Percentiles rank a stretch among this genome's conserved stretches.
Conservation (phyloP, 2,329 filamentous ascomycete genomes). For the Neopestalotiopsis clavispora region DNA sequence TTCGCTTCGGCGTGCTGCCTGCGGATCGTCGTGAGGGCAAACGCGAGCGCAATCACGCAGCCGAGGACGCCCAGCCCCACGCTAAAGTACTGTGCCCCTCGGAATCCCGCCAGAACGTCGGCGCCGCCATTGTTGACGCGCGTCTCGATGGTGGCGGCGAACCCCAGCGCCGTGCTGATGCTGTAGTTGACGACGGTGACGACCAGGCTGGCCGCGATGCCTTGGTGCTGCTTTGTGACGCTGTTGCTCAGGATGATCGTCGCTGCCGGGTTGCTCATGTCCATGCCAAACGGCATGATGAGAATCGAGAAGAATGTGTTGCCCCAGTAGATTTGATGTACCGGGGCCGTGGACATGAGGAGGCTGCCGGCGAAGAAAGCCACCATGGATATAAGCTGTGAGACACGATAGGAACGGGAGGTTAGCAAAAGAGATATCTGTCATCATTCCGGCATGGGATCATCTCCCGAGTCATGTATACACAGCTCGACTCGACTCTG, state of each 20-base stretch:
- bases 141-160: slow-evolving; percentile 52
- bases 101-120: slow-evolving; percentile 11
- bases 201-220: slow-evolving; percentile 44
- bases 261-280: slow-evolving; percentile 34
- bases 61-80: slow-evolving; percentile 13
- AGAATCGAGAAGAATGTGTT: slow-evolving; percentile 56
- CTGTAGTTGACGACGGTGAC: slow-evolving; percentile 64
- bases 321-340: slow-evolving; percentile 58
- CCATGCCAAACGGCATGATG: slow-evolving; percentile 29
- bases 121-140: slow-evolving; percentile 1
- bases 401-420: neutral
- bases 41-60: slow-evolving; percentile 7
- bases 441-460: neutral
- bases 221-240: slow-evolving; percentile 26
- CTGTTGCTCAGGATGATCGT: slow-evolving; percentile 55
- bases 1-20: slow-evolving; percentile 1
- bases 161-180: slow-evolving; percentile 58
- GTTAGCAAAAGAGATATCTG: neutral
- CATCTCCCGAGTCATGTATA: too few relatives aligned
- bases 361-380: slow-evolving; percentile 35
- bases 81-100: slow-evolving; percentile 14
- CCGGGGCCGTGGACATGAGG: slow-evolving; percentile 43
- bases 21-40: neutral
- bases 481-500: too few relatives aligned
- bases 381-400: slow-evolving; percentile 30